phyloP scores from a whole-genome alignment of 2,329 filamentous ascomycete species.

The Ceratocystis smalleyi region DNA sequence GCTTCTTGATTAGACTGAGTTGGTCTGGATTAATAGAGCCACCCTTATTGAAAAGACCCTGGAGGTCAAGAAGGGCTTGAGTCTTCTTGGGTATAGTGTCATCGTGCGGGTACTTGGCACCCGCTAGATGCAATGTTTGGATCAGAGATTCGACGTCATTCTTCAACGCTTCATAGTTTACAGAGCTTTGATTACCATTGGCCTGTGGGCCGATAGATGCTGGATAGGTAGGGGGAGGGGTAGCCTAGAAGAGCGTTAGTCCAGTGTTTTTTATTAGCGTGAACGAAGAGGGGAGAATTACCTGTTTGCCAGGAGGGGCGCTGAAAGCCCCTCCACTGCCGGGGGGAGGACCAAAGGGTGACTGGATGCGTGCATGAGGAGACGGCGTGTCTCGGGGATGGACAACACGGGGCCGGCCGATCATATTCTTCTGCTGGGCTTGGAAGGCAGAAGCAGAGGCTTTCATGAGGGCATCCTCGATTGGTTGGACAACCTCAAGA shows the following conservation, averaged over 20 bases:
- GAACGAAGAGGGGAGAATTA: conserved; percentile 3
- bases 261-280: neutral
- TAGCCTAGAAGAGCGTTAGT: neutral
- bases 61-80: conserved; percentile 72
- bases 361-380: neutral
- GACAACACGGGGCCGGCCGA: conserved; percentile 39
- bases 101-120: conserved; percentile 63
- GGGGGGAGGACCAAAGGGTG: neutral
- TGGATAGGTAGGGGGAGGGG: neutral
- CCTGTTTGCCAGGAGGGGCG: conserved; percentile 8
- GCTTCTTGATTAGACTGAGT: conserved; percentile 67
- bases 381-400: conserved; percentile 49
- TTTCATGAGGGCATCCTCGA: conserved; percentile 88
- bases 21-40: conserved; percentile 68
- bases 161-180: conserved; percentile 60
- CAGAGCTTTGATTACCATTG: conserved; percentile 18
- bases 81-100: conserved; percentile 60
- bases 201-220: conserved; percentile 3
- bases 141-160: conserved; percentile 72
- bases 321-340: conserved; percentile 1
- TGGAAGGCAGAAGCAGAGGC: conserved; percentile 49
- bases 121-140: conserved; percentile 53
- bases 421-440: conserved; percentile 33
- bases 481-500: conserved; percentile 69
- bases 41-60: conserved; percentile 55